These are phyloP conservation scores for Afroboletus lepidellus DNA, from an alignment of 1,284 basidiomycete genomes.

Conservation along the genomic window DNA sequence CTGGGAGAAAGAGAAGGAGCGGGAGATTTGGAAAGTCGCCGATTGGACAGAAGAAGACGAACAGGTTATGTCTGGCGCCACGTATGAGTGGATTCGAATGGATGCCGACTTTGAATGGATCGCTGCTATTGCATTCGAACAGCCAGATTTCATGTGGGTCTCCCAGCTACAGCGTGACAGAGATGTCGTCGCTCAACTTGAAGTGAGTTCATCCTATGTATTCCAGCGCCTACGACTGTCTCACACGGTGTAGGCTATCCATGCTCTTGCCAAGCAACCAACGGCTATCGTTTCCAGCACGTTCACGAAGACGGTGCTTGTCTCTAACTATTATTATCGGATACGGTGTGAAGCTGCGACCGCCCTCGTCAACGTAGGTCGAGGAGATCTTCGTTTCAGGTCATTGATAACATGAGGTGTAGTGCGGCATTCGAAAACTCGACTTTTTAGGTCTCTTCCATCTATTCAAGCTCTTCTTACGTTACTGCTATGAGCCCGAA, in stretches of 20 bases:
- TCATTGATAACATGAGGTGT: constrained; percentile 10
- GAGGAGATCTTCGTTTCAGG: constrained; percentile 2
- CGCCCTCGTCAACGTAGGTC: constrained; percentile 79
- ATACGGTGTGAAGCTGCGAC: constrained; percentile 93
- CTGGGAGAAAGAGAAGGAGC: constrained; percentile 94
- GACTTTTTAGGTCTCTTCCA: constrained; percentile 94
- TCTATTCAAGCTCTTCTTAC: constrained; percentile 93
- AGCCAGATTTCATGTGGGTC: constrained; percentile 99
- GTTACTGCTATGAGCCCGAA: constrained; percentile 88
- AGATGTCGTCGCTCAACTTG: constrained; percentile 97
- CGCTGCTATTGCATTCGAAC: constrained; percentile 86
- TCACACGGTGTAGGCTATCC: constrained; percentile 63
- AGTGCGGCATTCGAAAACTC: constrained; percentile 81
- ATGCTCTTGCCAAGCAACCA: constrained; percentile 79
- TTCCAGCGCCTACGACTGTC: neutral
- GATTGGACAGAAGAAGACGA: constrained; percentile 99
- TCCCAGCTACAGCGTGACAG: constrained; percentile 94
- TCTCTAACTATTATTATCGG: constrained; percentile 96
- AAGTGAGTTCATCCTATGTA: constrained; percentile 54
- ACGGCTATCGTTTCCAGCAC: constrained; percentile 91
- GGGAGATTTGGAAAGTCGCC: constrained; percentile 92
- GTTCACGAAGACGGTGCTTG: constrained; percentile 89
- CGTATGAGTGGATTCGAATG: constrained; percentile 99
- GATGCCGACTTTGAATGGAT: constrained; percentile 99
- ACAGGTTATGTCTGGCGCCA: constrained; percentile 87